Base-by-base conservation (phyloP, 805 yeast species). In the Saccharomycopsis amapae region DNA sequence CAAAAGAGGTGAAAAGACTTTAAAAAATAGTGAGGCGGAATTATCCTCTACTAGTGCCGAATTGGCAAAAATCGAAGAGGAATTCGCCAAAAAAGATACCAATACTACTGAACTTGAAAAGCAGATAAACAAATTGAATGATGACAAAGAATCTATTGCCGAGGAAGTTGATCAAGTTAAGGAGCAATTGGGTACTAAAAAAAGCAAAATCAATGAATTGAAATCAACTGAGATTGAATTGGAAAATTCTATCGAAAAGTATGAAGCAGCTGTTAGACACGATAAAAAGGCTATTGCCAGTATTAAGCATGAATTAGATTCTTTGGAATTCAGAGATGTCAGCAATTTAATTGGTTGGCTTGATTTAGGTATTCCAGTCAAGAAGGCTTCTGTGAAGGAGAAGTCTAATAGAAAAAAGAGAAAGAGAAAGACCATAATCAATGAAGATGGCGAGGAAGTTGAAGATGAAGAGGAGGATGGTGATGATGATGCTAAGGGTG, bases 221-320 rank as follows among this genome's bases (percentile, higher is more conserved):
- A 73, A 77, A 56, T 77, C 85, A 5, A 67, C 68, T 15, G 88
- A 84, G 58, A 72, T 84, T 40, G 90, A 84, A 56, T 62, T 82
- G 23, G 73, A 72, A 24, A 80, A 78, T 55, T 76, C 75, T 55
- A 61, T 81, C 42, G 89, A 82, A 46, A 79, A 77, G 53, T 70
- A 72, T 48, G 71, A 69, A 47, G 57, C 65, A 1, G 55, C 68
- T 2, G 55, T 68, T 3, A 62, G 55, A 28, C 62, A 63, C 20
- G 57, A 73, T 10, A 62, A 67, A 34, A 71, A 64, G 18, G 72
- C 68, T 42, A 62, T 69, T 1, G 60, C 60, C 17, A 62, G 60
- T 2, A 58, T 67, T 17, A 60, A 69, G 31, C 66, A 64, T 2
- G 69, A 68, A 23, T 64, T 81, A 15, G 60, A 63, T 1, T 55